Evolutionary conservation across 495 filamentous ascomycete species (phyloP), one percentile per base, ranked within the genome.

Genomic region (Collariella sp.): DNA sequence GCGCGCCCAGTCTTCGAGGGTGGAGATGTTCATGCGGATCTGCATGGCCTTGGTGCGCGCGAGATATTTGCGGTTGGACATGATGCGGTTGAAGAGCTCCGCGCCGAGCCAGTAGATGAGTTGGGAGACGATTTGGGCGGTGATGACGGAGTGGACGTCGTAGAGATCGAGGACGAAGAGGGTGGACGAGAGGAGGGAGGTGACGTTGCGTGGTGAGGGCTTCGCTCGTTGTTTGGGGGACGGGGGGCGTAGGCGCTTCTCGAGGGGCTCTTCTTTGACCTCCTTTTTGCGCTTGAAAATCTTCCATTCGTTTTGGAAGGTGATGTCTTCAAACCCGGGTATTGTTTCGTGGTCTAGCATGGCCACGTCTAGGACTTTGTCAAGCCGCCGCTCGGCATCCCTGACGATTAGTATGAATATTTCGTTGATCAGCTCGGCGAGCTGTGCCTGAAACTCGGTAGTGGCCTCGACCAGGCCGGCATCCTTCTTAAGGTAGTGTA

Each of bases 271-370:
- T 42, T 83, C 81, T 66, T 95, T 94, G 34, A 83, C 83, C 59
- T 91, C 91, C 62, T 85, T 82, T 70, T 95, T 96, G 48, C 83
- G 74, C 58, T 89, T 89, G 72, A 99, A 95, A 38, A 99, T 73
- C 59, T 94, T 94, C 93, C 93, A 99, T 67, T 99, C 93, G 54
- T 95, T 86, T 67, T 96, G 93, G 61, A 99, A 99, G 1, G 88
- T 83, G 24, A 99, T 84, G 64, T 96, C 91, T 61, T 96, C 89
- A 57, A 99, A 91, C 7, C 91, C 91, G 7, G 94, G 94, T 44
- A 99, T 99, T 16, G 91, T 97, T 72, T 99, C 93, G 67, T 97
- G 94, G 59, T 97, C 91, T 43, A 99, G 78, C 84, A 99, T 93
- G 13, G 91, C 89, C 38, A 79, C 73, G 67, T 96, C 93, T 45